Evolutionary conservation across 1,139 yeast genomes (phyloP), one percentile per base, ranked within the genome.

Genomic region (Saccharomyces uvarum): DNA sequence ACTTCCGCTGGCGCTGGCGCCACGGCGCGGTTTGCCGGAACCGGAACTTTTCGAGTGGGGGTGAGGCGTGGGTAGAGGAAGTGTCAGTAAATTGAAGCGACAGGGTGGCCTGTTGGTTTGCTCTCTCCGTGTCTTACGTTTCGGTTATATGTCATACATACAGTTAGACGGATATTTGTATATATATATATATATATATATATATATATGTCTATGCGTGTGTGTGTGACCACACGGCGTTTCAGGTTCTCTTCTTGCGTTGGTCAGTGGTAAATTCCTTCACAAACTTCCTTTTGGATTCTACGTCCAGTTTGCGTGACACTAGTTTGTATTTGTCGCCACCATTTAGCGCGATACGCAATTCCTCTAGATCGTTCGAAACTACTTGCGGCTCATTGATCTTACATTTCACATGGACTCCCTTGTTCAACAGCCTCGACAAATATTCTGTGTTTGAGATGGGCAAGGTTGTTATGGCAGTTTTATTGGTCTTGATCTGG

Each of bases 401-500:
- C 52, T 67, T 73, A 33, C 64, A 59, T 50, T 63, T 62, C 54
- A 63, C 60, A 21, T 57, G 57, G 11, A 64, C 59, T 13, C 67
- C 61, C 21, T 54, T 55, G 4, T 64, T 50, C 29, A 66, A 50
- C 32, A 63, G 26, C 21, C 61, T 59, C 33, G 51, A 59, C 7
- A 64, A 11, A 49, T 61, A 70, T 7, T 54, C 54, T 24, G 49
- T 44, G 1, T 16, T 26, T 4, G 61, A 31, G 11, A 63, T 44
- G 9, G 58, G 51, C 32, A 72, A 50, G 2, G 75, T 74, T 1
- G 74, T 70, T 0, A 65, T 65, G 19, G 71, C 53, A 1, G 70
- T 63, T 13, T 81, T 80, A 48, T 68, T 66, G 29, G 76, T 58
- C 58, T 77, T 79, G 53, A 81, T 59, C 29, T 78, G 75, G 41